phyloP scores from a whole-genome alignment of 208 protist genomes.

The Wallacemonas sp. region DNA sequence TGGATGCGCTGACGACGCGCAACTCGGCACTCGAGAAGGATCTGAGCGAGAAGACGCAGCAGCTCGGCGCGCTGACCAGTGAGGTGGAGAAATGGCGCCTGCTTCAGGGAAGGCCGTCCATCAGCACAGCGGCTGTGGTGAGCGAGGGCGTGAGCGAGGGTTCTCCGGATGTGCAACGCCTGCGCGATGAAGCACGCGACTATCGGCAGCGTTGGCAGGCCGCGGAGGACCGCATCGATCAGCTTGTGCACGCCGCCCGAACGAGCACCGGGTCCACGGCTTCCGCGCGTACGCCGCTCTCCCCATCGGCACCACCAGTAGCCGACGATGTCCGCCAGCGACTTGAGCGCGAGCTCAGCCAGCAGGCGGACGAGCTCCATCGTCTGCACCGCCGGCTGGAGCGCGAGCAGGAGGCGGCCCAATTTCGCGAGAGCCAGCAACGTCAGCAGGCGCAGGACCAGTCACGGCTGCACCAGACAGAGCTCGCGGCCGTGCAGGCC shows the following conservation, averaged over 20 bases:
- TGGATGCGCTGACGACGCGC: neutral
- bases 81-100: conserved; percentile 1
- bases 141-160: neutral
- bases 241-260: conserved; percentile 17
- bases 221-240: conserved; percentile 50
- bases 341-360: conserved; percentile 37
- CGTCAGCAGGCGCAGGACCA: conserved; percentile 53
- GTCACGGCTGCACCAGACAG: conserved; percentile 33
- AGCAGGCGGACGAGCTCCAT: conserved; percentile 43
- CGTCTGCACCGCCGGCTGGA: conserved; percentile 65
- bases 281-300: neutral
- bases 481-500: conserved; percentile 46
- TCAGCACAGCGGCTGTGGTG: neutral
- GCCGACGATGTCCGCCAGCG: conserved; percentile 25
- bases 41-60: conserved; percentile 16
- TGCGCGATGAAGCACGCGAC: conserved; percentile 41
- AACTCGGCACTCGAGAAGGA: conserved; percentile 16
- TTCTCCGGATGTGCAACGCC: conserved; percentile 17
- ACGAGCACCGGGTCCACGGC: too few relatives aligned
- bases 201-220: conserved; percentile 59
- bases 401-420: conserved; percentile 46
- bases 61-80: neutral
- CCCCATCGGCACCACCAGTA: conserved; percentile 11
- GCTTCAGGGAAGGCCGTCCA: neutral
- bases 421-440: conserved; percentile 45